These are phyloP conservation scores for Amanita rimosa DNA, from an alignment of 768 basidiomycete species.

Conservation along the genomic window DNA sequence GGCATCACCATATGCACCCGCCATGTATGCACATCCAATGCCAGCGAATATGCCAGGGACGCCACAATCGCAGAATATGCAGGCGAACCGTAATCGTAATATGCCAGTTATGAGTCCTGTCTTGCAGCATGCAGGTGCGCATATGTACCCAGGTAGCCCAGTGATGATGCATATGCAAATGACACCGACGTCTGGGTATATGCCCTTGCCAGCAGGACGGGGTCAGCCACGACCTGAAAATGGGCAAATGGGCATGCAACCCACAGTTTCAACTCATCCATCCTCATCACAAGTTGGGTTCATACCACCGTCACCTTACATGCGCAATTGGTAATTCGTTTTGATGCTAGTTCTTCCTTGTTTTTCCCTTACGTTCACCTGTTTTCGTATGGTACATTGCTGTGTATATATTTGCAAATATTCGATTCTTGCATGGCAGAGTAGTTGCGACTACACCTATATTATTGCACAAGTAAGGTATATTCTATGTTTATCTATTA, in stretches of 20 bases:
- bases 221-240: slow-evolving; percentile 38
- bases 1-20: slow-evolving; percentile 49
- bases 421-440: slow-evolving; percentile 6
- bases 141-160: slow-evolving; percentile 61
- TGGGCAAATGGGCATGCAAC: slow-evolving; percentile 33
- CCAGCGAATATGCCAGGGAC: slow-evolving; percentile 25
- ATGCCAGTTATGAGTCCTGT: slow-evolving; percentile 65
- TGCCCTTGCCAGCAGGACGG: slow-evolving; percentile 34
- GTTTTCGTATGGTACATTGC: slow-evolving; percentile 29
- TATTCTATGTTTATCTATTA: slow-evolving; percentile 14
- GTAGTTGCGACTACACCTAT: slow-evolving; percentile 5
- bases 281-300: slow-evolving; percentile 27
- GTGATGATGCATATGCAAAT: slow-evolving; percentile 28
- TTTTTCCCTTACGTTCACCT: slow-evolving; percentile 13
- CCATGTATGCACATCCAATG: slow-evolving; percentile 34
- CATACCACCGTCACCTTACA: slow-evolving; percentile 29
- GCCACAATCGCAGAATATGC: slow-evolving; percentile 26
- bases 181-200: slow-evolving; percentile 32
- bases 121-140: slow-evolving; percentile 43
- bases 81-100: slow-evolving; percentile 34
- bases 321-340: slow-evolving; percentile 36
- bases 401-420: slow-evolving; percentile 19
- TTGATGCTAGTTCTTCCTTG: slow-evolving; percentile 9
- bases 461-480: slow-evolving; percentile 8
- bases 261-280: slow-evolving; percentile 18